A percentile compares a stretch with the other conserved stretches of the same genome.
Evolutionary conservation across 2,329 filamentous ascomycete species (phyloP).

Genomic region (Penicillium digitatum): DNA sequence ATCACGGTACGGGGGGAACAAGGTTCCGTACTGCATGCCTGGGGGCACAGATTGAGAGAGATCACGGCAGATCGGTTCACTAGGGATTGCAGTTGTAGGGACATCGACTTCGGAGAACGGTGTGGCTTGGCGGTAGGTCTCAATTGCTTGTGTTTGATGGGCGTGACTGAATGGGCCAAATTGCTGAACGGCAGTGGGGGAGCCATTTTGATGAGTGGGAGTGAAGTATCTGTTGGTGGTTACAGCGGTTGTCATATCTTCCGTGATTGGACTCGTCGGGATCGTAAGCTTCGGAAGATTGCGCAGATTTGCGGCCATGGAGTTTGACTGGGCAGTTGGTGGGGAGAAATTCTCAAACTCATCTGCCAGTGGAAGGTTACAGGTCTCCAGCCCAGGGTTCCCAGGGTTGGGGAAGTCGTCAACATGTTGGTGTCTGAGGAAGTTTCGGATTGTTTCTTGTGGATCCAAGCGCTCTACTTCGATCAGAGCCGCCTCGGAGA

Average conservation of each 20-base stretch:
- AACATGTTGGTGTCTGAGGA: conserved; percentile 75
- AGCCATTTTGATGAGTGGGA: background rate
- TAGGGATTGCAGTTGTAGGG: conserved; percentile 68
- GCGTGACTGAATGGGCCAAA: background rate
- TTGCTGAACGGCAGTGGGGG: background rate
- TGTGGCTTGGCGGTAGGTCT: background rate
- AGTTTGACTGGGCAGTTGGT: background rate
- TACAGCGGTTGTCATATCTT: background rate
- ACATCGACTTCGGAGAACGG: conserved; percentile 90
- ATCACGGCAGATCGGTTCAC: conserved; percentile 73
- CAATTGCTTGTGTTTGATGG: background rate
- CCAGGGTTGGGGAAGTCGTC: conserved; percentile 9
- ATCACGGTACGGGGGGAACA: background rate
- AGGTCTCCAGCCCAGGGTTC: background rate
- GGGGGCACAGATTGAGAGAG: conserved; percentile 87
- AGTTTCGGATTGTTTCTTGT: conserved; percentile 89
- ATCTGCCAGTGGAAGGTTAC: background rate
- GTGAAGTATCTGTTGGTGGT: background rate
- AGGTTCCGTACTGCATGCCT: conserved; percentile 73
- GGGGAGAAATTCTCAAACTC: background rate
- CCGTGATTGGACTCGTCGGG: conserved; percentile 31
- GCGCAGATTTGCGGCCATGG: conserved; percentile 47
- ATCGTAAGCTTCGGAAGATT: conserved; percentile 56
- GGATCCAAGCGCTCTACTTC: conserved; percentile 55
- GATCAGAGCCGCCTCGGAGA: conserved; percentile 62